Percentiles rank a stretch among this genome's conserved stretches.
Evolutionary conservation across 2,329 filamentous ascomycete genomes (phyloP).

Genomic region (Aspergillus sp.): DNA sequence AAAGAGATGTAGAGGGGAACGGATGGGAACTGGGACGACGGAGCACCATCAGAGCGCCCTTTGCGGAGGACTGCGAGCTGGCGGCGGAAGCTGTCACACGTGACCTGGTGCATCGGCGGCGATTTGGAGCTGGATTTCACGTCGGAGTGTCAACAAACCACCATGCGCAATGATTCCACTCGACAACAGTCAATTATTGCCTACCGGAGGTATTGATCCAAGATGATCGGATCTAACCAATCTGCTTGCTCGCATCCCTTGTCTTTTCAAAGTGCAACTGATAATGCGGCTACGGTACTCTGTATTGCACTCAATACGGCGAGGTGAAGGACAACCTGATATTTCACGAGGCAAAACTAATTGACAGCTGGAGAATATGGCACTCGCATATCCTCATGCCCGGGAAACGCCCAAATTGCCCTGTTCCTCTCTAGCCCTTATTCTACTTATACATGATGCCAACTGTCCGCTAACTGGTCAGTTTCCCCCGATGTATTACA

Average conservation of each 20-base stretch:
- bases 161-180: too few relatives aligned
- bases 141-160: neutral
- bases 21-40: neutral
- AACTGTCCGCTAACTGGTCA: neutral
- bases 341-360: too few relatives aligned
- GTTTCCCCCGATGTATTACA: conserved; percentile 9
- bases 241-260: too few relatives aligned
- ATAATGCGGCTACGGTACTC: too few relatives aligned
- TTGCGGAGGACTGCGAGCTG: conserved; percentile 17
- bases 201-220: too few relatives aligned
- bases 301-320: neutral
- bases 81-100: conserved; percentile 25
- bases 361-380: too few relatives aligned
- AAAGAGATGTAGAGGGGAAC: conserved; percentile 6
- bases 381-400: too few relatives aligned
- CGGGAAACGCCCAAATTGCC: too few relatives aligned
- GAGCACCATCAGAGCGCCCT: neutral
- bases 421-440: neutral
- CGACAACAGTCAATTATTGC: too few relatives aligned
- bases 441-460: neutral
- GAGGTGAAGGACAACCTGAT: too few relatives aligned
- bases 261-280: too few relatives aligned
- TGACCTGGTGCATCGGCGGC: conserved; percentile 10
- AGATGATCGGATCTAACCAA: too few relatives aligned
- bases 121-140: neutral